Evolutionary conservation across 1,139 yeast species (phyloP).

Genomic region (Blastobotrys serpentis): DNA sequence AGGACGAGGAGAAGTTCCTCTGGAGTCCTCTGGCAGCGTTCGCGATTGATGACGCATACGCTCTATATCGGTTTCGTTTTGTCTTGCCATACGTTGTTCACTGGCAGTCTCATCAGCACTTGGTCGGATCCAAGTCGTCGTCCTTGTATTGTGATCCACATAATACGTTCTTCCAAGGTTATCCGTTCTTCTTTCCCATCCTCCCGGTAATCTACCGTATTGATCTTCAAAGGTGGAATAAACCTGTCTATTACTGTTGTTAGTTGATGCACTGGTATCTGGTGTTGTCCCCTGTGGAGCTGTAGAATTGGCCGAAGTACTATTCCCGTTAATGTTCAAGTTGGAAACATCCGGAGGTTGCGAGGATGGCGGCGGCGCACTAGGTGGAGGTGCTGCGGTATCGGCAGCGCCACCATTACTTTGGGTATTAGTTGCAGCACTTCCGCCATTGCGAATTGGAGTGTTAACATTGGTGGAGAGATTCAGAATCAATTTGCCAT

Average conservation of each 20-base stretch:
- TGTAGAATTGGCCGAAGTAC: conserved; percentile 23
- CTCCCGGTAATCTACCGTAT: conserved; percentile 92
- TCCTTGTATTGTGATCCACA: conserved; percentile 95
- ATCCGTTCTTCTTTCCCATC: conserved; percentile 98
- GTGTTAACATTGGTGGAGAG: conserved; percentile 54
- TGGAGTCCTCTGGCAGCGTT: conserved; percentile 72
- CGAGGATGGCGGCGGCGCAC: no score
- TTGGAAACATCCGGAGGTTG: conserved; percentile 24
- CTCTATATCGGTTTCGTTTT: conserved; percentile 75
- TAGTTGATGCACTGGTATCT: conserved; percentile 18
- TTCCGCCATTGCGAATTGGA: conserved; percentile 51
- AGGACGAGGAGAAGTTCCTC: conserved; percentile 36
- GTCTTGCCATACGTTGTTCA: conserved; percentile 44
- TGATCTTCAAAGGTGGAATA: conserved; percentile 88
- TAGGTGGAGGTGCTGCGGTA: no score
- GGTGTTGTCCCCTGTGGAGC: conserved; percentile 19
- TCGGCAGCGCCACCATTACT: conserved; percentile 26
- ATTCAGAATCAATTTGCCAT: conserved; percentile 79
- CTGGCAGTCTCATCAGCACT: conserved; percentile 48
- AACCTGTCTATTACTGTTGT: conserved; percentile 23
- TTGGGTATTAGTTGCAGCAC: conserved; percentile 20
- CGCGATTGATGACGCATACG: conserved; percentile 89
- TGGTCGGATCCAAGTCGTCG: conserved; percentile 98
- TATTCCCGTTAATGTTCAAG: conserved; percentile 28
- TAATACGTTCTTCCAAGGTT: conserved; percentile 96